Base-by-base conservation (phyloP, 176 grass and related monocot genomes). In the Themeda triandra region DNA sequence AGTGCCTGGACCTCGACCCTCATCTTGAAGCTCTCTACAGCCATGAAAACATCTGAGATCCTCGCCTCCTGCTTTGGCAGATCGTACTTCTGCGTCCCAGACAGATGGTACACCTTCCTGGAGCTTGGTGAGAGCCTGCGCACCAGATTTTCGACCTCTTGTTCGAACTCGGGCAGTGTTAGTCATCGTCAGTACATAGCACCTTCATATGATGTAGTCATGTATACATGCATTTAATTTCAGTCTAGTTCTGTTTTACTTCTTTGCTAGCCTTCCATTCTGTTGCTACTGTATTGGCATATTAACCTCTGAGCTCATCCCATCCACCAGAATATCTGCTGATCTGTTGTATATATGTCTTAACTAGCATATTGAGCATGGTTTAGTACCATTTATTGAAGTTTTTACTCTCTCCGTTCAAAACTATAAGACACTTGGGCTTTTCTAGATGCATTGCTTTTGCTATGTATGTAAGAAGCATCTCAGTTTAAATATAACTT, bases 141-240 rank as follows among this genome's bases (percentile, higher is more conserved):
- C 10, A 76, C 87, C 73, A 92, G 21, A 45, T 77, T 80, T 25
- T 90, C 85, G 2, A 92, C 85, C 1, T 89, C 73, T 49, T n/a
- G 24, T 7, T 95, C 85, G 2, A 46, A 80, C 79, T 88, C 82
- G 0, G 54, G 17, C 10, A 51, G 71, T 62, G 88, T 93, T 6
- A n/a, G 91, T 90, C 51, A 91, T 81, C 24, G 92, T 94, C 77
- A 94, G 79, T 33, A 91, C 77, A 15, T 91, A 94, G 13, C 78
- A 4, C 83, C 92, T 77, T 83, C 92, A 21, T 91, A 94, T 80
- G 28, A 8, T 32, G 53, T 21, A 67, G n/a, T n/a, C n/a, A n/a
- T 12, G 4, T 30, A 17, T 17, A 66, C 15, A 77, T 13, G 17
- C 51, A 30, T 51, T 71, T 27, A 44, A 44, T 28, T 63, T 18